Base-by-base conservation (phyloP, 345 rosid genomes). In the Salix viminalis region DNA sequence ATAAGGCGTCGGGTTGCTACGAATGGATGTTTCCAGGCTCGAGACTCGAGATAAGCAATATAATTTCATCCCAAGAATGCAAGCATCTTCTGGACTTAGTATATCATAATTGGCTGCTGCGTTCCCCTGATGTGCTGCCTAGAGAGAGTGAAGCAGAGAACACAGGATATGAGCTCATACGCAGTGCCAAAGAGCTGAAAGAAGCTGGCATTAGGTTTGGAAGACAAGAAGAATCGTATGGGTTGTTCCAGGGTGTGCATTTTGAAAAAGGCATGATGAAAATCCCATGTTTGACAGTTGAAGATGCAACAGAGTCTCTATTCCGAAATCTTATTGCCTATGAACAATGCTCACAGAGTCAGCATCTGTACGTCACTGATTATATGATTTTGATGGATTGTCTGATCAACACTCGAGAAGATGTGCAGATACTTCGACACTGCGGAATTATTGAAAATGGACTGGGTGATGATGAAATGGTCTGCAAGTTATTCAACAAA, bases 261-360 rank as follows among this genome's bases (percentile, higher is more conserved):
- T 82, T 67, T 34, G 37, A 75, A 37, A n/a, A 75, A 9, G 85
- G 75, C 4, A 28, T 28, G 36, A 1, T 82, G 21, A 56, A 70
- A 24, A 82, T 82, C 56, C 79, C 82, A 26, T 4, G 24, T 15
- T 46, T 67, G 39, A 4, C 7, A 15, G 19, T 60, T 11, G 70
- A 24, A 13, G 74, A 76, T n/a, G 7, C 18, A 2, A 73, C 75
- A 1, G 82, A 79, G 30, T 44, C 76, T 9, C 10, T 70, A 2
- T 66, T 77, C 2, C 75, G 82, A 19, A 80, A 83, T 48, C 50
- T 80, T 11, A 52, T 80, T 9, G 76, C 82, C 6, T 84, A 78
- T 24, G 86, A 81, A 73, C 80, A 75, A 26, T 65, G 30, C 13
- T 24, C 36, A 5, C 0, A 4, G 2, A 1, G 2, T 28, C 3